Evolutionary conservation across 192 early-diverging fungal genomes (phyloP), one percentile per base, ranked within the genome.

Genomic region (Rhizophagus clarus): DNA sequence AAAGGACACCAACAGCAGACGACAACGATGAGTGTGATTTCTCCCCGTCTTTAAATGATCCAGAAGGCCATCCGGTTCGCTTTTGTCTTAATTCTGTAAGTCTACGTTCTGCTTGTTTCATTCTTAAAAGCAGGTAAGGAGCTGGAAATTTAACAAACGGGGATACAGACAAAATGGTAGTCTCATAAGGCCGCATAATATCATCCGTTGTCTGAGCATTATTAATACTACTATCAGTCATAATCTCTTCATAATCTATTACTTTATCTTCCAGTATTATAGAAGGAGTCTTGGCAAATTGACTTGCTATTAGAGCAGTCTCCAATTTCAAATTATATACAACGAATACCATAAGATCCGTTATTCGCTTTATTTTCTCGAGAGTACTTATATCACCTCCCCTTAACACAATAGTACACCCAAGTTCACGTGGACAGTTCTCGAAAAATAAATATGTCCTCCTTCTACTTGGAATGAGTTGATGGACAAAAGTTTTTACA

Each of bases 371-470:
- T 72, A 98, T 89, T 24, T 89, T 86, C 49, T 82, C 85, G 67
- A 99, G 87, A 17, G 83, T 82, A 31, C 90, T 85, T 34, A 91
- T 76, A 15, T 87, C 86, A 7, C 88, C 96, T n/a, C 98, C 98
- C 17, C 98, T 92, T 63, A 99, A 80, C 12, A 96, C 92, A 51
- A 99, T 87, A 0, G 96, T 97, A 72, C 96, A 94, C 29, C 96
- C 95, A 0, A 94, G 84, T 60, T 92, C 90, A 45, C 88, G 86
- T 15, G 90, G 87, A 83, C 96, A 96, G 3, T 95, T 95, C 68
- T 97, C 94, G 80, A 99, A 93, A 77, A 94, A 92, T 67, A 99
- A 85, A 84, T 94, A 98, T 34, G 95, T 92, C 76, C 96, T 97
- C 63, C 94, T 87, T 67, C 86, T 89, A 70, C 93, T 93, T 2